These are phyloP conservation scores for Mycogone perniciosa DNA, from an alignment of 2,329 filamentous ascomycete genomes.

Conservation along the genomic window DNA sequence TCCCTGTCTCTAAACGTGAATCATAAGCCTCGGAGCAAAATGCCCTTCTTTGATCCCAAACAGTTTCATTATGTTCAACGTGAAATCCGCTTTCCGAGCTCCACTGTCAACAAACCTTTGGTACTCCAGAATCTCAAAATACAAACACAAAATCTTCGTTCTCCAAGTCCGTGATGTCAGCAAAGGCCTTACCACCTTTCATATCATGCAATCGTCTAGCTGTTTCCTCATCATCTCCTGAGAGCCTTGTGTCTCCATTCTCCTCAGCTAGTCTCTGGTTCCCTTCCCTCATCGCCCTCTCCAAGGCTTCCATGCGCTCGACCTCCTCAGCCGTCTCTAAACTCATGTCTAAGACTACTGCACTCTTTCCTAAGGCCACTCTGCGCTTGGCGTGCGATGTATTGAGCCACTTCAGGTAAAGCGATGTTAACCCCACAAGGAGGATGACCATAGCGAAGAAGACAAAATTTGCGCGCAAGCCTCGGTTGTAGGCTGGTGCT, in stretches of 20 bases:
- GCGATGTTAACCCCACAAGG: constrained; percentile 36
- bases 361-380: constrained; percentile 53
- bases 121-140: constrained; percentile 23
- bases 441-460: constrained; percentile 55
- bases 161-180: constrained; percentile 52
- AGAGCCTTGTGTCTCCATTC: constrained; percentile 8
- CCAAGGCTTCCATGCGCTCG: constrained; percentile 28
- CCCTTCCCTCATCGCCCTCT: constrained; percentile 17
- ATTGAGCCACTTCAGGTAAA: constrained; percentile 49
- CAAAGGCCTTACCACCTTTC: constrained; percentile 24
- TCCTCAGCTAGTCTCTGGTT: constrained; percentile 6
- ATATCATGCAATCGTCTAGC: constrained; percentile 9
- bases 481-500: constrained; percentile 37
- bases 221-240: constrained; percentile 15
- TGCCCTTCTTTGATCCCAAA: too few species aligned
- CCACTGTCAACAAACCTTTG: too few species aligned
- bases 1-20: too few species aligned
- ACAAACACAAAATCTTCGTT: constrained; percentile 61
- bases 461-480: constrained; percentile 52
- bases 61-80: too few species aligned
- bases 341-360: constrained; percentile 51
- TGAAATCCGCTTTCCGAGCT: too few species aligned
- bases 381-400: constrained; percentile 47
- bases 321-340: constrained; percentile 45
- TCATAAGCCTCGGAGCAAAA: too few species aligned